These are phyloP conservation scores for Ceratocystis lukuohia DNA, from an alignment of 2,329 filamentous ascomycete species.

Conservation along the genomic window DNA sequence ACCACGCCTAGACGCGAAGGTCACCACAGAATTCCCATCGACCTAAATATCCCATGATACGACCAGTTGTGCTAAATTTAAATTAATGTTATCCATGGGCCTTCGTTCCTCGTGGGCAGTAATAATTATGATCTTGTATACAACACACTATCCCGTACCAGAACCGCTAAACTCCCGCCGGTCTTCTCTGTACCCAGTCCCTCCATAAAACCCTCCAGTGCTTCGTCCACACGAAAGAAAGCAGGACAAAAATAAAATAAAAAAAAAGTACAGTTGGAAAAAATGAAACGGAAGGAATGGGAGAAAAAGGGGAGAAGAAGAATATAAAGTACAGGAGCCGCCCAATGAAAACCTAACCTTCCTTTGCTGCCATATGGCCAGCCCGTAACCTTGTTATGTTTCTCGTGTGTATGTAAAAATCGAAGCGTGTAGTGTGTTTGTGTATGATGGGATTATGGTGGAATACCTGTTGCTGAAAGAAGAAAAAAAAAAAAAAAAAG, in stretches of 20 bases:
- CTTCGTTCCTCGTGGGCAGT: not conserved
- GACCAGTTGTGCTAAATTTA: too few species aligned
- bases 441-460: not conserved
- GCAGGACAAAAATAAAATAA: constrained; percentile 3
- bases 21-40: too few species aligned
- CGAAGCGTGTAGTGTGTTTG: not conserved
- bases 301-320: not conserved
- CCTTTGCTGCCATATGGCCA: not conserved
- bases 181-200: not conserved
- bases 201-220: not conserved
- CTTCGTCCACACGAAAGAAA: constrained; percentile 4
- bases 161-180: not conserved
- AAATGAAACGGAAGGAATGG: not conserved
- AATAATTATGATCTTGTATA: constrained; percentile 7
- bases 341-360: not conserved
- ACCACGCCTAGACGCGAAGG: too few species aligned
- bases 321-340: constrained; percentile 9
- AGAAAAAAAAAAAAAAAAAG: constrained; percentile 8
- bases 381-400: constrained; percentile 1
- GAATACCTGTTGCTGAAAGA: not conserved
- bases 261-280: constrained; percentile 2
- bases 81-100: not conserved
- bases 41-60: too few species aligned
- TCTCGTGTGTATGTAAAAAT: constrained; percentile 4
- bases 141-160: not conserved